Evolutionary conservation across 306 rosid species (phyloP).

Genomic region (Albizia julibrissin): DNA sequence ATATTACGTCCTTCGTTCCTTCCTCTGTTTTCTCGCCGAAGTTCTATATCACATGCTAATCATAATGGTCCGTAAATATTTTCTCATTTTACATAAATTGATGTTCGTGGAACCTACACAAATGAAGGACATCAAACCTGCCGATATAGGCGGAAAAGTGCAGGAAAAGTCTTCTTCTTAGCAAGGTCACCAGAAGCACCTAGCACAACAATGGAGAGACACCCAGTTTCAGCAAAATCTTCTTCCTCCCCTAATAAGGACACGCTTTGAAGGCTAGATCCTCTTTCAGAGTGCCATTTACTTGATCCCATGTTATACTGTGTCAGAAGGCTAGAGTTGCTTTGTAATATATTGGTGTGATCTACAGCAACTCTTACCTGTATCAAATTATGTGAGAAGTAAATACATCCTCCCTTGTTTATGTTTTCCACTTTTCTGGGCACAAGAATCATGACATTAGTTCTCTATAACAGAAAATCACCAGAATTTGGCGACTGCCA

Average conservation of each 20-base stretch:
- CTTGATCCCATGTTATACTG: conserved; percentile 63
- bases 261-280: conserved; percentile 43
- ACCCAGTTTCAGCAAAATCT: conserved; percentile 54
- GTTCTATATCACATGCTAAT: conserved; percentile 7
- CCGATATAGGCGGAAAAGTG: conserved; percentile 67
- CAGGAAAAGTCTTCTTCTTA: conserved; percentile 90
- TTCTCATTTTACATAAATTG: neutral
- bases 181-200: conserved; percentile 97
- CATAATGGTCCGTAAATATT: conserved; percentile 6
- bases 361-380: conserved; percentile 1
- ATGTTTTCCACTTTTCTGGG: neutral
- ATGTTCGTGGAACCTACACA: neutral
- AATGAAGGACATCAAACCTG: conserved; percentile 48
- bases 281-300: conserved; percentile 64
- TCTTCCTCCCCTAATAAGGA: conserved; percentile 40
- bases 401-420: neutral
- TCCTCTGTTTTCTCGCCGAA: neutral
- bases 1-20: neutral
- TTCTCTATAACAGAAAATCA: neutral
- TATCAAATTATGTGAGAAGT: conserved; percentile 18
- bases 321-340: conserved; percentile 7
- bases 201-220: conserved; percentile 75
- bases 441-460: neutral
- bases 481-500: no score
- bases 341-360: conserved; percentile 26